Conservation (phyloP, 2,329 filamentous ascomycete genomes). For the Plenodomus lindquistii region DNA sequence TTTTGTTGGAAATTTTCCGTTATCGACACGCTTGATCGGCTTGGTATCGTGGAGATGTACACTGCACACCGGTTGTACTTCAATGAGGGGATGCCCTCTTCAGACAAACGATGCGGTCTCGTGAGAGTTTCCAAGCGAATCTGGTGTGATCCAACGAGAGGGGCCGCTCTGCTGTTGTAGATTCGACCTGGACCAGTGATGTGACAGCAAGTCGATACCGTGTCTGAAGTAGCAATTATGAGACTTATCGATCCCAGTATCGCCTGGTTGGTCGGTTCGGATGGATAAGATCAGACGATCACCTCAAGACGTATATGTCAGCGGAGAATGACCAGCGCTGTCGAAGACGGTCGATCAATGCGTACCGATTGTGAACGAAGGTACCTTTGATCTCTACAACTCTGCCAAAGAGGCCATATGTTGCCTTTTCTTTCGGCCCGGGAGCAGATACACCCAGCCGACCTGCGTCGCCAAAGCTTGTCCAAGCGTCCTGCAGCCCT, state of each 20-base stretch:
- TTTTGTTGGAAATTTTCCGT: background rate
- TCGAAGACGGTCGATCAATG: constrained; percentile 6
- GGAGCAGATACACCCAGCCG: constrained; percentile 32
- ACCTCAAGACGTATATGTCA: background rate
- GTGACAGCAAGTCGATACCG: background rate
- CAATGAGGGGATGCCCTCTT: constrained; percentile 14
- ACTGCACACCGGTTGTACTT: constrained; percentile 13
- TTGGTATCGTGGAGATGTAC: constrained; percentile 10
- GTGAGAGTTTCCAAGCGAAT: constrained; percentile 19
- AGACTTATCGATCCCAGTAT: background rate
- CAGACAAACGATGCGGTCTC: constrained; percentile 29
- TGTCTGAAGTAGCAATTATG: background rate
- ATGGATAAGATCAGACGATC: background rate
- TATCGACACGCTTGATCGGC: background rate
- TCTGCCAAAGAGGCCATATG: constrained; percentile 20
- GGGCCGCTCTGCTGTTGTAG: constrained; percentile 20
- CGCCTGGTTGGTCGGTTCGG: background rate
- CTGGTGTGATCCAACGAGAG: constrained; percentile 30
- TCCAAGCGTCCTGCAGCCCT: constrained; percentile 34
- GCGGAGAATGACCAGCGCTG: constrained; percentile 1
- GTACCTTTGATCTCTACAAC: constrained; percentile 18
- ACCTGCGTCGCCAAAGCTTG: constrained; percentile 35
- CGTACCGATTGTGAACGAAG: constrained; percentile 12
- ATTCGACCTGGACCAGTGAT: constrained; percentile 15
- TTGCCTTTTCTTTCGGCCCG: constrained; percentile 19